Evolutionary conservation across 2,329 filamentous ascomycete genomes (phyloP), one percentile per base, ranked within the genome.

Genomic region (Lojkania enalia): DNA sequence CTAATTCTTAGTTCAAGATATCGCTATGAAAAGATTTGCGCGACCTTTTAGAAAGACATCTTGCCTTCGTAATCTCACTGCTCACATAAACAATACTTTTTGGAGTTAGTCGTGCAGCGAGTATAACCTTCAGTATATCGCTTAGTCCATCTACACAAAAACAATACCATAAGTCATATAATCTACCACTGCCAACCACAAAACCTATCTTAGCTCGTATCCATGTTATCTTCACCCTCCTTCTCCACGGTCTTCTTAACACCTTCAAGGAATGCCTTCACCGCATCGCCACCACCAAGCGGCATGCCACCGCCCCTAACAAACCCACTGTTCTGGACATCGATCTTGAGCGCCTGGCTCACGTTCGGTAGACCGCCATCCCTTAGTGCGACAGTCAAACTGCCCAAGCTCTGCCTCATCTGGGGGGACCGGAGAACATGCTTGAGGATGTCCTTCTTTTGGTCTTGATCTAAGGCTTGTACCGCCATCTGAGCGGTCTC

Each of bases 281-380:
- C 85, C 11, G 92, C 92, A 58, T 94, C 86, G 4, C 87, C 88
- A 40, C 91, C 91, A 32, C 91, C 92, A 35, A 96, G 71, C 2
- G 92, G 91, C 75, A 96, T 85, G 39, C 82, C 86, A 4, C 88
- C 86, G 43, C 87, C 84, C 50, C 79, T 80, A 61, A 95, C 79
- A 52, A 88, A 87, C 3, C 92, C 92, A n/a, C 87, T 87, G 64
- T 96, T 90, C 62, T 86, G 81, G 15, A 99, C 83, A 56, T 84
- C 83, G 46, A 97, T 81, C 5, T 84, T 82, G 29, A 99, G 75
- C 3, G 91, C 92, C 60, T 95, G 90, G 5, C 90, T 87, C 52
- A 99, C 87, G 58, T 85, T 95, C 3, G 92, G 91, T 45, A 99
- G 72, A 0, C 92, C 94, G 11, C 94, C 94, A 58, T 97, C 92